phyloP scores from a whole-genome alignment of 129 eudicot species.

The Pittosporum tobira region DNA sequence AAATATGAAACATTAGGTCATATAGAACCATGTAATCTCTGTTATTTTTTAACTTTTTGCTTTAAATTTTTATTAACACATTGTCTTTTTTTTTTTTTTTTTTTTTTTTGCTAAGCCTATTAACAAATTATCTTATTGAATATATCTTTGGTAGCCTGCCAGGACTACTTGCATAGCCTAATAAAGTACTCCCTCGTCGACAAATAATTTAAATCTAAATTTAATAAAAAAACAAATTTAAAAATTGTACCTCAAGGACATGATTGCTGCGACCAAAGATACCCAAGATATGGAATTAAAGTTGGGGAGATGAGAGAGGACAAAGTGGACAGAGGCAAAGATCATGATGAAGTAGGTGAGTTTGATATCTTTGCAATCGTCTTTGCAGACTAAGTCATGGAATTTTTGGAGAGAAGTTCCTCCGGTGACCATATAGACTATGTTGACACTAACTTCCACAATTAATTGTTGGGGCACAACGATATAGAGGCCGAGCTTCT shows the following conservation, averaged over 20 bases:
- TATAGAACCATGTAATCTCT: background rate
- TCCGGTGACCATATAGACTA: no score
- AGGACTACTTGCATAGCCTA: no score
- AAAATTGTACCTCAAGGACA: conserved; percentile 45
- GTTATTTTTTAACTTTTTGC: background rate
- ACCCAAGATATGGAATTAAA: conserved; percentile 46
- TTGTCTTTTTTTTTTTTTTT: no score
- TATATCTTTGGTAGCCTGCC: no score
- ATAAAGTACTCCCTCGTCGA: no score
- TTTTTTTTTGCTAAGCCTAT: no score
- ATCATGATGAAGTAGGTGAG: conserved; percentile 53
- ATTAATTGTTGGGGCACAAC: conserved; percentile 45
- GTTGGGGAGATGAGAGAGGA: no score
- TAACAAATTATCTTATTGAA: background rate
- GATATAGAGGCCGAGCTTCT: conserved; percentile 40
- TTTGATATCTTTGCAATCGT: conserved; percentile 30
- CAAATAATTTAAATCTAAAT: no score
- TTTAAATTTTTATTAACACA: no score
- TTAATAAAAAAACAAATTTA: no score
- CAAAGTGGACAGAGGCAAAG: no score
- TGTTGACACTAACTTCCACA: conserved; percentile 38
- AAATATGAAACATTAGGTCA: background rate
- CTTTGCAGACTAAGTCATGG: conserved; percentile 32
- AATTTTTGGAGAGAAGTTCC: conserved; percentile 40
- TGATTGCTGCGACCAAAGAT: conserved; percentile 51